phyloP scores from a whole-genome alignment of 1,284 basidiomycete species.

The Fistulinella cinereoalba region DNA sequence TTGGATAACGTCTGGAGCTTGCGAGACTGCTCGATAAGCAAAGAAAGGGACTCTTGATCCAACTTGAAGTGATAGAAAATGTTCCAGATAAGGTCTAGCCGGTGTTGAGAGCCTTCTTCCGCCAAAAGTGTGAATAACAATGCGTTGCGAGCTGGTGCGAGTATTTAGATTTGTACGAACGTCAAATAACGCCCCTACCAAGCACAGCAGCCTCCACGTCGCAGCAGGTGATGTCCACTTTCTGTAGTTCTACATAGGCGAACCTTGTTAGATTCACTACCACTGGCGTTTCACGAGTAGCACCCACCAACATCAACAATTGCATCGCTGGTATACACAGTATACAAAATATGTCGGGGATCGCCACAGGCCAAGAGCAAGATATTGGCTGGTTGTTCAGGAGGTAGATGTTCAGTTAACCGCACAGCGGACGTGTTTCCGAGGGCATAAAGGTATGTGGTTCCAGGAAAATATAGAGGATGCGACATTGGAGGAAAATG shows the following conservation, averaged over 20 bases:
- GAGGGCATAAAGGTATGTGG: conserved; percentile 50
- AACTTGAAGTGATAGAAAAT: conserved; percentile 57
- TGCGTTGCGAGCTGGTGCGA: conserved; percentile 39
- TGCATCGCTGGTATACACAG: conserved; percentile 29
- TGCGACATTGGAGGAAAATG: no score
- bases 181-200: conserved; percentile 34
- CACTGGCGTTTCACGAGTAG: no score
- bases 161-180: not conserved
- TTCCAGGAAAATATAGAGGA: conserved; percentile 18
- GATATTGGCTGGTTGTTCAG: conserved; percentile 43
- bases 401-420: conserved; percentile 46
- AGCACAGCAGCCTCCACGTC: conserved; percentile 57
- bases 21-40: conserved; percentile 43
- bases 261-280: no score
- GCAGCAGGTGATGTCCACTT: conserved; percentile 57
- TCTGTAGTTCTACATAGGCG: conserved; percentile 34
- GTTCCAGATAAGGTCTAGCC: conserved; percentile 43
- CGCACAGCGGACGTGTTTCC: conserved; percentile 55
- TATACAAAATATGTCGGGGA: conserved; percentile 52
- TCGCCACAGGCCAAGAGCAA: conserved; percentile 59
- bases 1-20: conserved; percentile 41
- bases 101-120: conserved; percentile 22
- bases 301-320: no score
- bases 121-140: conserved; percentile 39
- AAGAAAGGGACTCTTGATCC: conserved; percentile 37